Conservation (phyloP, 164 flowering plant species). For the Liriodendron chinense region DNA sequence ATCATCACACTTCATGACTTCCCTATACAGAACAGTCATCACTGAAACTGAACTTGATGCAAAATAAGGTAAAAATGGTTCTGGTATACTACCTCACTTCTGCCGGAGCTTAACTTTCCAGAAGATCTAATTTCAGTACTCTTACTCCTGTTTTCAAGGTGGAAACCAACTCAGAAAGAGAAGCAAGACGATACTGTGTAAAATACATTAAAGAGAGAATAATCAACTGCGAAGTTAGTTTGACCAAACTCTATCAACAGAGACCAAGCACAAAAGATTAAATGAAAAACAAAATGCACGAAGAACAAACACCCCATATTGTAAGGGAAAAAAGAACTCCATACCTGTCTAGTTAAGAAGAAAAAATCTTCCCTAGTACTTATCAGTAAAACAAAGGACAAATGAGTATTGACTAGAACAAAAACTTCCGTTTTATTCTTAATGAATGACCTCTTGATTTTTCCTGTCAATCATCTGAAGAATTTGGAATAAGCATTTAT, state of each 20-base stretch:
- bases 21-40: too few species aligned
- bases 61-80: neutral
- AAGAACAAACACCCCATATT: neutral
- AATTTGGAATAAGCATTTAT: too few species aligned
- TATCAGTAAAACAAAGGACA: too few species aligned
- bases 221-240: neutral
- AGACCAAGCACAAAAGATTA: neutral
- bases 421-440: too few species aligned
- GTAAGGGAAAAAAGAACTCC: neutral
- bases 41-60: neutral
- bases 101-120: conserved; percentile 72
- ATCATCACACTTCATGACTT: too few species aligned
- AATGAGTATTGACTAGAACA: too few species aligned
- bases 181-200: neutral
- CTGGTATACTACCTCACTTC: conserved; percentile 62
- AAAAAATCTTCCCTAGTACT: neutral
- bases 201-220: neutral
- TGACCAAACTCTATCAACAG: neutral
- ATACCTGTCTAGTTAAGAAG: neutral
- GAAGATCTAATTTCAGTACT: conserved; percentile 56
- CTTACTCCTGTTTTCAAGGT: conserved; percentile 53
- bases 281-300: neutral
- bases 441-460: too few species aligned
- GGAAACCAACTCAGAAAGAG: neutral
- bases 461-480: too few species aligned